Evolutionary conservation across 352 stramenopile species (phyloP), one percentile per base, ranked within the genome.

Genomic region (Phytophthora capsici): DNA sequence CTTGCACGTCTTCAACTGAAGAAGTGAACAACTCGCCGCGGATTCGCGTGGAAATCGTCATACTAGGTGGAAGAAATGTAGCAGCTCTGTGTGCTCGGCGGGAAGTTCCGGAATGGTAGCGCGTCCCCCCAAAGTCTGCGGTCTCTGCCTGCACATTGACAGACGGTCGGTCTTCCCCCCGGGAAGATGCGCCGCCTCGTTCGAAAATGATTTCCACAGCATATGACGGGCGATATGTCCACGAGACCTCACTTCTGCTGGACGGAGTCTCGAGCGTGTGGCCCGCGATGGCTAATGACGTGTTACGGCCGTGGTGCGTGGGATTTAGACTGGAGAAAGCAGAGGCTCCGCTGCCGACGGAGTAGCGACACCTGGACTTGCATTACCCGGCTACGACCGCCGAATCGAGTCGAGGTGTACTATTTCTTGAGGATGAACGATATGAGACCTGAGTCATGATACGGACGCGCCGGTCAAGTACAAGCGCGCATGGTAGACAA

Each of bases 1-100:
- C 14, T 14, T 55, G 13, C 25, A 38, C 10, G n/a, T 20, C 36
- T 16, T 47, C 22, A 25, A 38, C 50, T 23, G 20, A 46, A n/a
- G 28, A 34, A 12, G 53, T 23, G 65, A 73, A 73, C n/a, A 73
- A 52, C 48, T 73, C 65, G 13, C 47, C 48, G 13, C 65, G 65
- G 52, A 73, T 73, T 28, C 65, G 58, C 14, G 65, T 73, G 52
- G 65, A 65, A 34, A 73, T 73, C 22, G 65, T 73, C 65, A 73
- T 73, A 6, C 13, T n/a, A 37, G 17, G 20, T 26, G 28, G 7
- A 12, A 8, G 25, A 8, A 28, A 53, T 30, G 50, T 63, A 66
- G 44, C 47, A 54, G 55, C 55, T 59, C 28, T 62, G 63, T 16
- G 47, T 14, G 38, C 30, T 63, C 4, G 51, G 30, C 26, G 47